Base-by-base conservation (phyloP, 352 stramenopile genomes). In the Phytophthora uliginosa region DNA sequence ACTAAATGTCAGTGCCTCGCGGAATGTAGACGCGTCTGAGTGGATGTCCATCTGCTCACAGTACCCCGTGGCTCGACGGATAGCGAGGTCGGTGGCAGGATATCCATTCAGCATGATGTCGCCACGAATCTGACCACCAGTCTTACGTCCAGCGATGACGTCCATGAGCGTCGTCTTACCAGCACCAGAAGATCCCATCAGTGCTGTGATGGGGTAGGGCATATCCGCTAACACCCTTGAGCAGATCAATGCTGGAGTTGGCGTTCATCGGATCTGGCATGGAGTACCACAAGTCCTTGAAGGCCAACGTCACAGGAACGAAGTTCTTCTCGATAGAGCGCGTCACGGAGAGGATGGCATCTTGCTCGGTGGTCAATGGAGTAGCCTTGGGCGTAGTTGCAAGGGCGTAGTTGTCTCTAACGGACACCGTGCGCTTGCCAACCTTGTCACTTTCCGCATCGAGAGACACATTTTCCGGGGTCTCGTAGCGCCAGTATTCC, bases 101-200 rank as follows among this genome's bases (percentile, higher is more conserved):
- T 82, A 34, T 20, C 94, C 95, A 74, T 98, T 98, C 12, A 98
- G 59, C 6, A 83, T 69, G 61, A 98, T 88, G 7, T 96, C 69
- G 10, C 94, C 93, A 47, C 65, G 79, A 31, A 73, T 53, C 9
- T 52, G 28, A 1, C 65, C 65, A 10, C 51, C 51, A 10, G 47
- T 68, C 28, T 73, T 73, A 0, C 59, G 59, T 59, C 66, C 59
- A n/a, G 66, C 66, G 22, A 73, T 73, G 5, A 73, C 66, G 40
- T 73, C 66, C 66, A 73, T 69, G 13, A 72, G 38, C 6, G 57
- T 72, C 4, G 57, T 72, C 38, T 97, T 89, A 72, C 24, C 93
- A 95, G 33, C 76, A 73, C 57, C 82, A 83, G 36, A 89, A 75
- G 77, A 90, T 17, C 92, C 91, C 86, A 97, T 97, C 1, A 98